Percentiles rank a stretch among this genome's conserved stretches.
Conservation (phyloP, 208 protist genomes). For the Trichomonas vaginalis region DNA sequence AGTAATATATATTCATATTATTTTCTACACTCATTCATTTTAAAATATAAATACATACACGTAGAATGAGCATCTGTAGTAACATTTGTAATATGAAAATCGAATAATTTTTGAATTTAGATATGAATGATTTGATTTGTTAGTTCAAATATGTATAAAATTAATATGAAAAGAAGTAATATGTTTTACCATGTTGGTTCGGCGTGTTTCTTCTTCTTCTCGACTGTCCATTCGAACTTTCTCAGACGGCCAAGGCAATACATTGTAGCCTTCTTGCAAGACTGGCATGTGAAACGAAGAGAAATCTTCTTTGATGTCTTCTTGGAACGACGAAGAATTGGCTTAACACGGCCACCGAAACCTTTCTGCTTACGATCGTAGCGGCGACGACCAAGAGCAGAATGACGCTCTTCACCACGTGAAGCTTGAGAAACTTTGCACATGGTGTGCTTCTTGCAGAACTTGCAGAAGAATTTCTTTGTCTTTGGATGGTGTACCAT, state of each 20-base stretch:
- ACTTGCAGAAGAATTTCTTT: constrained; percentile 7
- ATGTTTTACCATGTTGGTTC: constrained; percentile 11
- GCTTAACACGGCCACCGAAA: background rate
- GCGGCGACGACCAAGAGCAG: background rate
- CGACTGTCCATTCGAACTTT: background rate
- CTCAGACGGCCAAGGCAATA: background rate
- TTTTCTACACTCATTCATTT: too few species aligned
- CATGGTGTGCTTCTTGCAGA: background rate
- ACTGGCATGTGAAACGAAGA: background rate
- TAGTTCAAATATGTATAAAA: too few species aligned
- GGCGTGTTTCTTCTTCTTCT: constrained; percentile 9
- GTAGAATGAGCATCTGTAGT: too few species aligned
- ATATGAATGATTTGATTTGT: too few species aligned
- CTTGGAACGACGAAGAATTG: background rate
- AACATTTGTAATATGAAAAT: too few species aligned
- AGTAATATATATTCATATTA: too few species aligned
- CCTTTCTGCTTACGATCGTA: constrained; percentile 12
- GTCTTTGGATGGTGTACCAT: constrained; percentile 8
- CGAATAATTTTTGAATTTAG: too few species aligned
- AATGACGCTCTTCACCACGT: background rate
- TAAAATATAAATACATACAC: too few species aligned
- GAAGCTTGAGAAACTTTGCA: background rate
- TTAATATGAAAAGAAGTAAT: too few species aligned
- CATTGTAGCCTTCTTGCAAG: background rate
- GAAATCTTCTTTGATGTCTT: constrained; percentile 13